Percentiles rank a stretch among this genome's conserved stretches.
These are phyloP conservation scores for Astraeus odoratus DNA, from an alignment of 768 basidiomycete species.

Conservation along the genomic window DNA sequence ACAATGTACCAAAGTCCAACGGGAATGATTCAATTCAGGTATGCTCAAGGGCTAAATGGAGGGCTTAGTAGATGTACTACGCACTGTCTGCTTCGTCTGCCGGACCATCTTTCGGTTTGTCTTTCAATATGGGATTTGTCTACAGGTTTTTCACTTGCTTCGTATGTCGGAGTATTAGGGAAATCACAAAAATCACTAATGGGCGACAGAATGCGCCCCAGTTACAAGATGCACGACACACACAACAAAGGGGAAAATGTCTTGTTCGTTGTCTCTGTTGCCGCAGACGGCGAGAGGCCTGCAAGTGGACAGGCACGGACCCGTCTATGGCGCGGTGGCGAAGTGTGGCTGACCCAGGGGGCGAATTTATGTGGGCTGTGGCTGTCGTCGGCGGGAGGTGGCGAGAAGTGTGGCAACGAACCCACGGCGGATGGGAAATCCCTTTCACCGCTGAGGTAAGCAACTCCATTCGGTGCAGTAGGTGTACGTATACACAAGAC, in stretches of 20 bases:
- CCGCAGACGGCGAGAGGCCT: neutral
- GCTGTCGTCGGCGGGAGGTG: slow-evolving; percentile 11
- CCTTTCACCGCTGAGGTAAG: slow-evolving; percentile 1
- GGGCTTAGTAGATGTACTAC: slow-evolving; percentile 14
- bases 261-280: neutral
- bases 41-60: slow-evolving; percentile 14
- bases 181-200: neutral
- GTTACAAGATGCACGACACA: slow-evolving; percentile 9
- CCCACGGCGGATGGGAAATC: slow-evolving; percentile 1
- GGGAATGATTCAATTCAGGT: slow-evolving; percentile 9
- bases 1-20: slow-evolving; percentile 23
- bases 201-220: slow-evolving; percentile 10
- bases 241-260: neutral
- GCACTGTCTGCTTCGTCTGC: slow-evolving; percentile 30
- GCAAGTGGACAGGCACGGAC: neutral
- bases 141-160: too few relatives aligned
- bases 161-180: too few relatives aligned
- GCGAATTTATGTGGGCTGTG: slow-evolving; percentile 16
- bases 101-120: slow-evolving; percentile 19
- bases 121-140: too few relatives aligned
- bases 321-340: slow-evolving; percentile 13
- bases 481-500: too few relatives aligned
- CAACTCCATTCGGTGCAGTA: too few relatives aligned
- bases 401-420: slow-evolving; percentile 6
- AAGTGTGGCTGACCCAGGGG: slow-evolving; percentile 22